phyloP scores from a whole-genome alignment of 768 basidiomycete species.

The Lactifluus hygrophoroides region DNA sequence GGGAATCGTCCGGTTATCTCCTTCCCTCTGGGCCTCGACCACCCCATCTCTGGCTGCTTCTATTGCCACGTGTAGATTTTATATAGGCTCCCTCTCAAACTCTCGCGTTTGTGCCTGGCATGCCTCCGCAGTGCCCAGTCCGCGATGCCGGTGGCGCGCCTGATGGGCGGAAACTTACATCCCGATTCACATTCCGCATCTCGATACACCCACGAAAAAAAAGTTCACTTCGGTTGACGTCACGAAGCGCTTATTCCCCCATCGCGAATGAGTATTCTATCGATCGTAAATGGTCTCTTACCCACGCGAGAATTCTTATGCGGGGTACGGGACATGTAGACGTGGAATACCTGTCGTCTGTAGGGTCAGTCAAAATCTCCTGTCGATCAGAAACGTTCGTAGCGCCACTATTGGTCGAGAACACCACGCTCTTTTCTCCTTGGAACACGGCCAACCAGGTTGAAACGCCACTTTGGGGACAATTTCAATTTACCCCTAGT shows the following conservation, averaged over 20 bases:
- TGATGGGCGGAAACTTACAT: constrained; percentile 12
- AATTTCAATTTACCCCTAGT: constrained; percentile 5
- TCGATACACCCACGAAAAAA: constrained; percentile 10
- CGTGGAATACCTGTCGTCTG: background rate
- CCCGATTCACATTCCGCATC: constrained; percentile 9
- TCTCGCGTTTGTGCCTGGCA: background rate
- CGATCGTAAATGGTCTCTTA: background rate
- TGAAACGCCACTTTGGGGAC: constrained; percentile 4
- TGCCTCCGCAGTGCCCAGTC: background rate
- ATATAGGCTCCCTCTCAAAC: background rate
- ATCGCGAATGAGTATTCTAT: background rate
- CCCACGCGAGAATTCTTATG: background rate
- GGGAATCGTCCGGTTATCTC: constrained; percentile 3
- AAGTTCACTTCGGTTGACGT: constrained; percentile 9
- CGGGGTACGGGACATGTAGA: background rate
- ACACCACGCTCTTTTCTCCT: constrained; percentile 1
- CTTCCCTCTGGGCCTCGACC: constrained; percentile 4
- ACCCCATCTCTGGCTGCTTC: background rate
- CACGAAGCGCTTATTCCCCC: background rate
- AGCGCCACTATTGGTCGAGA: background rate
- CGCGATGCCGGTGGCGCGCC: constrained; percentile 10
- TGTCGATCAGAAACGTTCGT: background rate
- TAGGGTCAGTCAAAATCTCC: background rate
- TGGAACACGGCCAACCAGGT: background rate
- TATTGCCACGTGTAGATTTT: background rate